Evolutionary conservation across 345 rosid species (phyloP).

Genomic region (Hevea brasiliensis): DNA sequence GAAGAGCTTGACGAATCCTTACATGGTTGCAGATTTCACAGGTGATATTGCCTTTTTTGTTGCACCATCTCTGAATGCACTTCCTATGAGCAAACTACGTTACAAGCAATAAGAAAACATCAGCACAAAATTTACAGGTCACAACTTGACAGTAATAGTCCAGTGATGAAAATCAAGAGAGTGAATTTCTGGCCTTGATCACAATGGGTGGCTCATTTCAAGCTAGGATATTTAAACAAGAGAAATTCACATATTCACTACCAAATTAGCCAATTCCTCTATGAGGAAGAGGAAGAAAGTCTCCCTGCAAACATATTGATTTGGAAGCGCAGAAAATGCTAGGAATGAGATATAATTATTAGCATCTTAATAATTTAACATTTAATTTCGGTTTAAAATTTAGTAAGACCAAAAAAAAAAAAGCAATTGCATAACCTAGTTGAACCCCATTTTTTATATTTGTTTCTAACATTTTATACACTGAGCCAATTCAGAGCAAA

Average conservation of each 20-base stretch:
- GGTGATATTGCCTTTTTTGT: slow-evolving; percentile 61
- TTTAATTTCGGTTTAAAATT: not conserved
- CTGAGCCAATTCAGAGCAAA: not conserved
- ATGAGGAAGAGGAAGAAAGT: too few species aligned
- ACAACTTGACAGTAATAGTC: not conserved
- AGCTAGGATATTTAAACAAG: too few species aligned
- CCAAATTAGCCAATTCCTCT: too few species aligned
- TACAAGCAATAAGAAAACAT: slow-evolving; percentile 6
- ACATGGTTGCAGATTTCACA: slow-evolving; percentile 73
- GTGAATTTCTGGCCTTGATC: not conserved
- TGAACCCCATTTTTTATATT: not conserved
- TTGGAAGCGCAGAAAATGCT: too few species aligned
- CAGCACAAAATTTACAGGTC: slow-evolving; percentile 1
- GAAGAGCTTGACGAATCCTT: not conserved
- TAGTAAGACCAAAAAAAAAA: not conserved
- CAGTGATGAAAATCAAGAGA: not conserved
- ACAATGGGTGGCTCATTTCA: not conserved
- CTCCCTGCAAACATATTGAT: too few species aligned
- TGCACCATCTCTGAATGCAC: slow-evolving; percentile 75
- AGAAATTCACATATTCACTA: too few species aligned
- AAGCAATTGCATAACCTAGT: not conserved
- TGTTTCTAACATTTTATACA: not conserved
- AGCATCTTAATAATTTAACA: not conserved
- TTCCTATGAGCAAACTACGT: slow-evolving; percentile 67
- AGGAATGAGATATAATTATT: too few species aligned